Evolutionary conservation across 441 rosid genomes (phyloP), one percentile per base, ranked within the genome.

Genomic region (Eutrema salsugineum): DNA sequence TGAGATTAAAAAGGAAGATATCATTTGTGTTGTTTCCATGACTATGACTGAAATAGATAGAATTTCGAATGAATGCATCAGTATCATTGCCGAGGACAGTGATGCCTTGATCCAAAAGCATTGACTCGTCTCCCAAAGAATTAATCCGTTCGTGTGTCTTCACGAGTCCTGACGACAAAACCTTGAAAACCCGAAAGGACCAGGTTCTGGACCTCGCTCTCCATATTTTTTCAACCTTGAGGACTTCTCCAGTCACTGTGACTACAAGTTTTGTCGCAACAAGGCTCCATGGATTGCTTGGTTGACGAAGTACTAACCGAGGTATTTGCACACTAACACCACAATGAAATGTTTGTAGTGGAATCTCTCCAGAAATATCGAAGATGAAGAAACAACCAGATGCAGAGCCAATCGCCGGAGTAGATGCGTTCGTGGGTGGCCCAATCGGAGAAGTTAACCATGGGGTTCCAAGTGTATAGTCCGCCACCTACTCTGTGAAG

Each of bases 401-500:
- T n/a, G n/a, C 78, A 76, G 9, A 70, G 70, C 73, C 81, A 69
- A 14, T 70, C 83, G 35, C 77, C 61, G 50, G 68, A 49, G 57
- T 67, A 68, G 20, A 78, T 62, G 10, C 19, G 40, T 65, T 78
- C 30, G 47, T 69, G 55, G 44, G 11, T 30, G 17, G 81, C 14
- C 78, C 81, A 78, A 12, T 67, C 79, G 30, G 82, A 57, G 39
- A 47, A 70, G 70, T 70, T 70, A 12, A 51, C 28, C 4, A 70
- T 56, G 5, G 79, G 33, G 14, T 63, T 53, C 78, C 81, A 78
- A 12, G 39, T 57, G 70, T 72, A 67, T 53, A 14, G 48, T 8
- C 75, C 75, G 0, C 78, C 78, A 19, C 81, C 81, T 0, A 78
- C 81, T 60, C 75, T 46, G 48, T 62, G 78, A 39, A 75, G 75